A percentile compares a stretch with the other conserved stretches of the same genome.
phyloP scores from a whole-genome alignment of 2,329 filamentous ascomycete genomes.

The Drechslera avenae region DNA sequence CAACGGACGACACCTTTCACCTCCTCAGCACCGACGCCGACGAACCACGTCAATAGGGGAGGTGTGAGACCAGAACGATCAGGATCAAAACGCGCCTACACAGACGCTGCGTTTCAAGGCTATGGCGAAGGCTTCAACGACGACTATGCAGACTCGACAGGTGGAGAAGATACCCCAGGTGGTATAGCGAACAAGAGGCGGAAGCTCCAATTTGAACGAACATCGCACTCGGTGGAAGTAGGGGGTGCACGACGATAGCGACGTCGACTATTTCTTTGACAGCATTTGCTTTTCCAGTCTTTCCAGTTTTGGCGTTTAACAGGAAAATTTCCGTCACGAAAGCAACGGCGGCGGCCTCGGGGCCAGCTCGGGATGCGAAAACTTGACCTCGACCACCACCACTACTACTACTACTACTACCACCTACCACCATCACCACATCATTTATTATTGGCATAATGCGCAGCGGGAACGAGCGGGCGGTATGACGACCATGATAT shows the following conservation, averaged over 20 bases:
- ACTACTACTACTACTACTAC: slow-evolving; percentile 3
- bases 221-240: slow-evolving; percentile 44
- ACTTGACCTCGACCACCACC: slow-evolving; percentile 1
- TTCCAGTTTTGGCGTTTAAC: slow-evolving; percentile 12
- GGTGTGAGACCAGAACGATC: slow-evolving; percentile 65
- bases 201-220: slow-evolving; percentile 43
- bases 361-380: not conserved
- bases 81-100: slow-evolving; percentile 76
- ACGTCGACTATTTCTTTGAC: slow-evolving; percentile 16
- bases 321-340: slow-evolving; percentile 14
- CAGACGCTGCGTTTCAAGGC: slow-evolving; percentile 74
- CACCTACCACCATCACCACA: slow-evolving; percentile 2
- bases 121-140: slow-evolving; percentile 75
- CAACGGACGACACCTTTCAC: slow-evolving; percentile 28
- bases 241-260: slow-evolving; percentile 43
- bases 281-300: slow-evolving; percentile 13
- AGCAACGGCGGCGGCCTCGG: slow-evolving; percentile 6
- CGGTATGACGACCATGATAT: slow-evolving; percentile 17
- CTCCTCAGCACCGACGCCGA: slow-evolving; percentile 38
- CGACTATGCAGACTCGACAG: slow-evolving; percentile 72
- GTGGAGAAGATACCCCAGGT: slow-evolving; percentile 66
- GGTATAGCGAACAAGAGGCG: slow-evolving; percentile 41
- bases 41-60: slow-evolving; percentile 49
- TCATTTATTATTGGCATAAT: slow-evolving; percentile 17
- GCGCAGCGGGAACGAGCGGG: slow-evolving; percentile 10